These are phyloP conservation scores for Colletotrichum tropicale DNA, from an alignment of 2,329 filamentous ascomycete species.

Conservation along the genomic window DNA sequence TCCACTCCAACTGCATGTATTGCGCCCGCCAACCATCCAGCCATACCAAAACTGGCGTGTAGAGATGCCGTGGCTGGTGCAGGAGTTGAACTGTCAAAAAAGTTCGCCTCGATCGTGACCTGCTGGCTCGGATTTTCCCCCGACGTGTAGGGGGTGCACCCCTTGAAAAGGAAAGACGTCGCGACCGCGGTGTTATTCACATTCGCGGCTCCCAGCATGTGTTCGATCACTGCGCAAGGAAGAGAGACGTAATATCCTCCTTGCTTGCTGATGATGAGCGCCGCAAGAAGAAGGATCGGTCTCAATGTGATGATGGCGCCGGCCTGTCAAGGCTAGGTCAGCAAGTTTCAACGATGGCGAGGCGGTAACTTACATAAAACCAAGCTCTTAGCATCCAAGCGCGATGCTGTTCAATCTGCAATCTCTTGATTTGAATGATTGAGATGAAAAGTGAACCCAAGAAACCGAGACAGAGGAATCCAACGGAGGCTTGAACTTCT, in stretches of 20 bases:
- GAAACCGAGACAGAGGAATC: conserved; percentile 48
- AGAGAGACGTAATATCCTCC: conserved; percentile 29
- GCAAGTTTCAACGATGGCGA: background rate
- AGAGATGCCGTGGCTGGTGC: conserved; percentile 45
- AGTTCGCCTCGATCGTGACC: conserved; percentile 31
- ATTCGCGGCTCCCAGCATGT: conserved; percentile 29
- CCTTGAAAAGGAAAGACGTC: conserved; percentile 44
- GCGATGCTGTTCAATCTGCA: conserved; percentile 66
- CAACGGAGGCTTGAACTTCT: conserved; percentile 46
- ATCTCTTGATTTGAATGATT: conserved; percentile 57
- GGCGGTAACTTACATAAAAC: conserved; percentile 42
- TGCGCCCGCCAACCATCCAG: conserved; percentile 55
- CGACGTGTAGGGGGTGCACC: conserved; percentile 44
- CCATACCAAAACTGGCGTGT: conserved; percentile 53
- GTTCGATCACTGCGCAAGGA: conserved; percentile 55
- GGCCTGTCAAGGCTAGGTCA: conserved; percentile 33
- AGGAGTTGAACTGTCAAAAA: conserved; percentile 28
- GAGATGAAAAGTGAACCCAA: conserved; percentile 46
- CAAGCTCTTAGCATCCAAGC: conserved; percentile 66
- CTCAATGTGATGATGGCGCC: conserved; percentile 57
- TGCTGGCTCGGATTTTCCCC: background rate
- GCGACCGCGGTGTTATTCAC: conserved; percentile 20
- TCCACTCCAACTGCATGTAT: conserved; percentile 56
- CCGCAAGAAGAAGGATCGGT: conserved; percentile 48
- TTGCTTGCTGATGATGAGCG: conserved; percentile 37